phyloP scores from a whole-genome alignment of 768 basidiomycete genomes.

The Pisolithus sp. region DNA sequence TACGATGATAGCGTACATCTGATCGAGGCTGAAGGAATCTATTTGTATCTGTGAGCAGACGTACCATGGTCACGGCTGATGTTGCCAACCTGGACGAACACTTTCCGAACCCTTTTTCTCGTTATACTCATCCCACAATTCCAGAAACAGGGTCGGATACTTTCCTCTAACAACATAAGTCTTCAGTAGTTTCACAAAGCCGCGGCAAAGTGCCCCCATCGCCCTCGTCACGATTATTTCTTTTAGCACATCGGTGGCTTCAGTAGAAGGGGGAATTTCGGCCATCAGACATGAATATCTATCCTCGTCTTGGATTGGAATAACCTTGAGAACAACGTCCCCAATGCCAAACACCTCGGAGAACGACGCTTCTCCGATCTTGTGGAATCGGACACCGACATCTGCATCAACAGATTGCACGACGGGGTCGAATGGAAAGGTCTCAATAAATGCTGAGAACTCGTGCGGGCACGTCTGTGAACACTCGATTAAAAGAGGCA shows the following conservation, averaged over 20 bases:
- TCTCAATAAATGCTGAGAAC: conserved; percentile 78
- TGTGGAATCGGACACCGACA: conserved; percentile 48
- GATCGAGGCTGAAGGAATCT: conserved; percentile 74
- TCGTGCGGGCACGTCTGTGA: conserved; percentile 62
- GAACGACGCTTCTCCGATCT: conserved; percentile 95
- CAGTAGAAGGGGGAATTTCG: conserved; percentile 64
- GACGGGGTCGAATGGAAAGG: conserved; percentile 70
- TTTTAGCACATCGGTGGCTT: conserved; percentile 70
- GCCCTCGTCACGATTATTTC: conserved; percentile 72
- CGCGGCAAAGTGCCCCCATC: conserved; percentile 69
- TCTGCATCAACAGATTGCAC: conserved; percentile 33
- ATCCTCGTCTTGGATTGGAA: conserved; percentile 64
- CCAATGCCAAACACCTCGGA: conserved; percentile 94
- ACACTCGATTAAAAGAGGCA: conserved; percentile 66
- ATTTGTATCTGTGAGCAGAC: conserved; percentile 6
- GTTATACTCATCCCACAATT: conserved; percentile 84
- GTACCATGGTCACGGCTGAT: neutral
- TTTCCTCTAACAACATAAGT: conserved; percentile 81
- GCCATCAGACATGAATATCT: conserved; percentile 19
- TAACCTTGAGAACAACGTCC: conserved; percentile 84
- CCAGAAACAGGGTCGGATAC: conserved; percentile 75
- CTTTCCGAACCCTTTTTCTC: conserved; percentile 73
- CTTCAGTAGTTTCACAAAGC: conserved; percentile 77
- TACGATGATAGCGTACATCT: conserved; percentile 85
- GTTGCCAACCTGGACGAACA: conserved; percentile 67